phyloP scores from a whole-genome alignment of 108 stramenopile genomes.

The Mediolabrus comicus region DNA sequence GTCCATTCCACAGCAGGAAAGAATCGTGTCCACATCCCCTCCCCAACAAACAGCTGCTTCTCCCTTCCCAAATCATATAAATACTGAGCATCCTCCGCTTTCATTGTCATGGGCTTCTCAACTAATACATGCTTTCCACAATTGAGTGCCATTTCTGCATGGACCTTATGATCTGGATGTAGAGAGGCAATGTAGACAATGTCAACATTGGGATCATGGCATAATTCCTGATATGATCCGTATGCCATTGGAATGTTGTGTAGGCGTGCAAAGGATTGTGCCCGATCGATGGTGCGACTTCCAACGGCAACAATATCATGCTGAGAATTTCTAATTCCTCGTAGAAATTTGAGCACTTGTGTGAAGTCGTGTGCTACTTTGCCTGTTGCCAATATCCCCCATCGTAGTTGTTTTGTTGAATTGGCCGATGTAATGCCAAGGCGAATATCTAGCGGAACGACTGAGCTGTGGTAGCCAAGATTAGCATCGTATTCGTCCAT shows the following conservation, averaged over 20 bases:
- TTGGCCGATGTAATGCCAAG: not conserved
- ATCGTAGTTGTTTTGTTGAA: not conserved
- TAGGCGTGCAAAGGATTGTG: not conserved
- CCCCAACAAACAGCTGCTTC: constrained; percentile 31
- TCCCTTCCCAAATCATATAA: constrained; percentile 23
- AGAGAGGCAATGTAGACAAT: constrained; percentile 50
- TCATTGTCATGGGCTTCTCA: constrained; percentile 52
- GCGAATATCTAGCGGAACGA: constrained; percentile 7
- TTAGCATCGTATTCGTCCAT: constrained; percentile 10
- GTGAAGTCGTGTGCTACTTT: constrained; percentile 54
- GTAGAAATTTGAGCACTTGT: constrained; percentile 34
- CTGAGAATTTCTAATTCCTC: too few species aligned
- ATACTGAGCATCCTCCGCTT: constrained; percentile 27
- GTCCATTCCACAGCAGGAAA: constrained; percentile 87
- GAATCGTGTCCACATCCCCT: constrained; percentile 90
- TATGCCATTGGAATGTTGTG: constrained; percentile 21
- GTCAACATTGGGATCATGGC: constrained; percentile 46
- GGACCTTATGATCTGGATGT: constrained; percentile 46
- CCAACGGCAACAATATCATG: constrained; percentile 26
- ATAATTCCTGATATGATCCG: constrained; percentile 46
- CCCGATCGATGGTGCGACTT: constrained; percentile 3
- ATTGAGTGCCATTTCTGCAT: constrained; percentile 35
- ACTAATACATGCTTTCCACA: constrained; percentile 53
- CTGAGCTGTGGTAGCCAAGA: constrained; percentile 19
- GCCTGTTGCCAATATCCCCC: constrained; percentile 53